These are phyloP conservation scores for Sequoia sempervirens DNA, from an alignment of 75 land plant genomes.

Conservation along the genomic window DNA sequence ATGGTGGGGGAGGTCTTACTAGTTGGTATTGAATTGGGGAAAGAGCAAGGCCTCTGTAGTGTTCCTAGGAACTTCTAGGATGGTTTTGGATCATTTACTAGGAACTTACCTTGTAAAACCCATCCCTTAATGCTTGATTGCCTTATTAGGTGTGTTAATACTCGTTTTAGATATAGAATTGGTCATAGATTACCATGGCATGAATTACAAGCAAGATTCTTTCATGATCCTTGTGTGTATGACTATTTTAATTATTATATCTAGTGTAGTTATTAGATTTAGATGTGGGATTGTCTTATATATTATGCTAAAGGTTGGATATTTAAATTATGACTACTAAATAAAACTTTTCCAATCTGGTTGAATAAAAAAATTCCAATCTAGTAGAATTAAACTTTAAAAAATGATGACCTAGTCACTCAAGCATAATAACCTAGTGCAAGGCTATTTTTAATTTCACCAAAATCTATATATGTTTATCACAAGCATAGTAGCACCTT, in stretches of 20 bases:
- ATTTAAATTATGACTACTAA: background rate
- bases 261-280: constrained; percentile 74
- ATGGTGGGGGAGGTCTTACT: constrained; percentile 82
- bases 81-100: constrained; percentile 49
- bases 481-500: no score
- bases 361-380: no score
- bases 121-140: constrained; percentile 53
- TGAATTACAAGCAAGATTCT: constrained; percentile 47
- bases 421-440: no score
- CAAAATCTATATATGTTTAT: no score
- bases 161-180: constrained; percentile 79
- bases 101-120: constrained; percentile 52
- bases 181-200: constrained; percentile 72
- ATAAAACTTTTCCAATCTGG: no score
- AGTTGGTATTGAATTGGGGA: constrained; percentile 86
- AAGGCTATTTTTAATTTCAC: no score
- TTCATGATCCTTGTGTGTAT: constrained; percentile 64
- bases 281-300: constrained; percentile 44
- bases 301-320: constrained; percentile 48
- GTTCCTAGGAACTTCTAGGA: constrained; percentile 50
- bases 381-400: no score
- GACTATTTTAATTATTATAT: constrained; percentile 56
- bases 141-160: constrained; percentile 65
- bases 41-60: constrained; percentile 62
- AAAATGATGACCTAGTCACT: no score